A percentile compares a stretch with the other conserved stretches of the same genome.
phyloP scores from a whole-genome alignment of 2,329 filamentous ascomycete genomes.

The Orbilia ellipsospora region DNA sequence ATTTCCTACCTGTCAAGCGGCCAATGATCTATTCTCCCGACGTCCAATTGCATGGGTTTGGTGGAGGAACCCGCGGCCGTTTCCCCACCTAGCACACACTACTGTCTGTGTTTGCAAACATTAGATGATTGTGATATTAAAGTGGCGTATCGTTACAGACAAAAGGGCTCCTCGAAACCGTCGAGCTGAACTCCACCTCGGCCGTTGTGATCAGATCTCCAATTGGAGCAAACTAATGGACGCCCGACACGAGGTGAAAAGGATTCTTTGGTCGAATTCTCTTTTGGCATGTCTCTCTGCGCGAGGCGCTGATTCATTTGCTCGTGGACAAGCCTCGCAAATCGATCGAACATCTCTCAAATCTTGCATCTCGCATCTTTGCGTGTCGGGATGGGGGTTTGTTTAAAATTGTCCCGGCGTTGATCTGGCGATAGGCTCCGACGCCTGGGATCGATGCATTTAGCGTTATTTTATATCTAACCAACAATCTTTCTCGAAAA shows the following conservation, averaged over 20 bases:
- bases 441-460: constrained; percentile 6
- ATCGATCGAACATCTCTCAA: constrained; percentile 19
- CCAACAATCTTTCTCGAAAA: constrained; percentile 7
- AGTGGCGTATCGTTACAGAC: constrained; percentile 47
- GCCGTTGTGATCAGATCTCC: constrained; percentile 21
- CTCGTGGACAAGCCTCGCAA: neutral
- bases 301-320: constrained; percentile 12
- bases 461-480: constrained; percentile 7
- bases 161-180: constrained; percentile 15
- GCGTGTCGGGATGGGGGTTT: neutral
- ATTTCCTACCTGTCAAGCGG: constrained; percentile 54
- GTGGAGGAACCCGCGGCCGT: constrained; percentile 37
- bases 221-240: constrained; percentile 5
- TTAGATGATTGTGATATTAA: constrained; percentile 44
- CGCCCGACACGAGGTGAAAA: constrained; percentile 13
- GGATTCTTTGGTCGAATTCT: neutral
- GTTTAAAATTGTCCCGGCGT: constrained; percentile 47
- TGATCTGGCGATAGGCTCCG: constrained; percentile 53
- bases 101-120: constrained; percentile 40
- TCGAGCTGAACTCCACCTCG: constrained; percentile 26
- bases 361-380: constrained; percentile 33
- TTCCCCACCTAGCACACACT: constrained; percentile 48
- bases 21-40: constrained; percentile 52
- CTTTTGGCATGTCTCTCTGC: neutral
- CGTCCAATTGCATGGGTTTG: constrained; percentile 41